A percentile compares a stretch with the other conserved stretches of the same genome.
Conservation (phyloP, 305 asterid genomes). For the Ajuga reptans region DNA sequence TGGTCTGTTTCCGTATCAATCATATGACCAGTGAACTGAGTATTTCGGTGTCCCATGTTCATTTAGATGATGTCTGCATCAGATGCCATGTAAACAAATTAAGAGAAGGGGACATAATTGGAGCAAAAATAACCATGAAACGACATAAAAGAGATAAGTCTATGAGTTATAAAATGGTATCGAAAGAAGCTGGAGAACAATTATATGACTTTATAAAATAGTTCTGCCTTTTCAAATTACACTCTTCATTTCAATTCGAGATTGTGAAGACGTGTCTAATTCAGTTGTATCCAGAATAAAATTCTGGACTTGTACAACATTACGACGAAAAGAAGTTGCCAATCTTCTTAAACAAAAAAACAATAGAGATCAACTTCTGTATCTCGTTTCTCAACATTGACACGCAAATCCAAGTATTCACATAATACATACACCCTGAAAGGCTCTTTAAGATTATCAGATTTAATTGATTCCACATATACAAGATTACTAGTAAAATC, state of each 20-base stretch:
- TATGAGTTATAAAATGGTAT: background rate
- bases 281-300: too few relatives aligned
- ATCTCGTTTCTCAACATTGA: background rate
- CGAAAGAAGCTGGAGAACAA: too few relatives aligned
- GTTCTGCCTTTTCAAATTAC: too few relatives aligned
- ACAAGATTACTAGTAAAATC: background rate
- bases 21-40: constrained; percentile 44
- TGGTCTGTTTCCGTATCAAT: constrained; percentile 53
- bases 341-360: background rate
- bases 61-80: constrained; percentile 41
- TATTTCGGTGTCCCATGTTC: constrained; percentile 62
- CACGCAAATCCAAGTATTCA: too few relatives aligned
- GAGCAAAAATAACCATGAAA: background rate
- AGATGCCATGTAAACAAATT: constrained; percentile 21
- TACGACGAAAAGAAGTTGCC: background rate
- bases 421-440: too few relatives aligned
- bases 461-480: background rate
- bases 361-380: background rate
- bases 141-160: background rate
- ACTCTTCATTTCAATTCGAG: too few relatives aligned
- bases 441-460: background rate
- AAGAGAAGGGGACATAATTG: background rate
- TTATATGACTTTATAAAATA: too few relatives aligned
- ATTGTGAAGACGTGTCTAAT: too few relatives aligned
- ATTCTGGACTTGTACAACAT: too few relatives aligned